Base-by-base conservation (phyloP, 2,329 filamentous ascomycete species). In the Onygenales sp. region DNA sequence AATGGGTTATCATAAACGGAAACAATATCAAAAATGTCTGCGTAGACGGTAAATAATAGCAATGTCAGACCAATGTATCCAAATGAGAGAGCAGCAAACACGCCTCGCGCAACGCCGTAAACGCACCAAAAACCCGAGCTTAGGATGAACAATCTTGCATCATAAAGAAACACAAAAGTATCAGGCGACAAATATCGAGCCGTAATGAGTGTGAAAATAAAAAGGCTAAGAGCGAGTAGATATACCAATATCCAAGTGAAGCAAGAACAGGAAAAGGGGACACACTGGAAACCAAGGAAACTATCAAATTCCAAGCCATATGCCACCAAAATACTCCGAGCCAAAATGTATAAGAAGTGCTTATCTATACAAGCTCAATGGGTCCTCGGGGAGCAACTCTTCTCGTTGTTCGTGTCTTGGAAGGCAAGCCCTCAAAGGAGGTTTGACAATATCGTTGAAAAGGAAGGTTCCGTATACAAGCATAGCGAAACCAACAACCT, bases 391-490 rank as follows among this genome's bases (percentile, higher is more conserved):
- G 7, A 95, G 75, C 32, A 94, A 71, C 11, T 69, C 65, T 38
- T 61, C 60, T 57, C 84, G 35, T 13, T 41, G 54, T 32, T 54
- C 41, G 5, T 47, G 74, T 59, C 78, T 77, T 9, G 77, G 77
- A 36, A 91, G 64, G 57, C 80, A 85, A 51, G 79, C 81, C 67
- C 82, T 81, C 56, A 94, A 74, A 1, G 93, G 93, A 21, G 90
- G 89, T 55, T 83, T 77, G n/a, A 97, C 80, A 55, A 98, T 82
- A 58, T 94, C 90, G 70, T 97, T 97, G 77, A 97, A 97, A 43
- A 97, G 69, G 71, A 95, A 96, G 2, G 92, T 98, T 60, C 93
- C 94, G 67, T 96, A 98, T 11, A 98, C 93, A 38, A 98, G 79
- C 59, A 96, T 74, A 1, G 75, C 87, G 62, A 98, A 98, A 1